Evolutionary conservation across 1,284 basidiomycete genomes (phyloP), one percentile per base, ranked within the genome.

Genomic region (Tilletiopsis washingtonensis): DNA sequence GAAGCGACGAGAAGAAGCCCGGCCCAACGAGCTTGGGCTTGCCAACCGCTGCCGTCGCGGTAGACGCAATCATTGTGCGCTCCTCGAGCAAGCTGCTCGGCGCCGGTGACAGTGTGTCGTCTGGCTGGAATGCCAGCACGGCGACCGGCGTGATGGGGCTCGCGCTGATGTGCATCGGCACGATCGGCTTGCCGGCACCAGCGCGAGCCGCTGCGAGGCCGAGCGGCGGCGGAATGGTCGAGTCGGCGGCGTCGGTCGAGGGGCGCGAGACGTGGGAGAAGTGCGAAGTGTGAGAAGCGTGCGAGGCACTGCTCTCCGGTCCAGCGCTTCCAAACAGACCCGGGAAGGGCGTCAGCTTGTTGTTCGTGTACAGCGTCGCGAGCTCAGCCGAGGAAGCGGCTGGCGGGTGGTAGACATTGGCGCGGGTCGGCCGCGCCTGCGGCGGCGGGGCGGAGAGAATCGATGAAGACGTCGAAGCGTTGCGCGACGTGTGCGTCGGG

Each of bases 341-440:
- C 1, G 62, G 64, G 40, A 64, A 67, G 3, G 62, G 62, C 26
- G 52, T 46, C 27, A 67, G 47, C 54, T 64, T 64, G 38, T 57
- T 56, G 43, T 64, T 62, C 3, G 48, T 45, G 1, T 51, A 52
- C 34, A 38, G 14, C 4, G 39, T 21, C 17, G 20, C 42, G 4
- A 41, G 24, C 23, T 50, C 20, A 23, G 5, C 39, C 14, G 39
- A 21, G 15, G 42, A 34, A 11, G 32, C 45, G 11, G 48, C 26
- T n/a, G 47, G 40, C 25, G 38, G 20, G 14, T 37, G 51, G 14
- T 40, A 42, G 20, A 11, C n/a, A 7, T 40, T n/a, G 7, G 21
- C 14, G 17, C 32, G 45, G 20, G 23, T 23, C 5, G 40, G 5
- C 3, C 3, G 19, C 19, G 5, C 40, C 12, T 9, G 29, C 9